Conservation (phyloP, 352 stramenopile genomes). For the Thalassiosira gravida region DNA sequence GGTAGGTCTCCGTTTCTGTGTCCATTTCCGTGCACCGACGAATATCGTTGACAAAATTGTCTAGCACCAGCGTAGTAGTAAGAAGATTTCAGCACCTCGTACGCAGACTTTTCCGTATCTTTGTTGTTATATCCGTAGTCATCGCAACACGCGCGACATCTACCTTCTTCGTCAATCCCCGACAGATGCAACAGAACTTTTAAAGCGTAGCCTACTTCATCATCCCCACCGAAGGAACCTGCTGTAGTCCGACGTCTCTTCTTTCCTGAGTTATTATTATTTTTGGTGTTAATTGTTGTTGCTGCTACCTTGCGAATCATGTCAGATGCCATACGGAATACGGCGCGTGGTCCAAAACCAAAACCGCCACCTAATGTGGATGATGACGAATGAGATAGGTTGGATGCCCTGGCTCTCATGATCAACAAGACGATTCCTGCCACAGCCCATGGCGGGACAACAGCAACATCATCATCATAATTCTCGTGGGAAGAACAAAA, state of each 20-base stretch:
- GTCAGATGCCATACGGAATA: too few relatives aligned
- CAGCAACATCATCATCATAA: neutral
- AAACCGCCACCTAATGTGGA: too few relatives aligned
- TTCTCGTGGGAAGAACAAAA: neutral
- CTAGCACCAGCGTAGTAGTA: conserved; percentile 45
- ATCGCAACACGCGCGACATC: conserved; percentile 32
- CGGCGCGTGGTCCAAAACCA: too few relatives aligned
- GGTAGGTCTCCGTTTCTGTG: conserved; percentile 6
- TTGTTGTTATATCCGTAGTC: conserved; percentile 9
- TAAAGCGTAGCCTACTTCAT: conserved; percentile 42
- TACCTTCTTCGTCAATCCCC: conserved; percentile 17
- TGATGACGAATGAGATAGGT: conserved; percentile 27
- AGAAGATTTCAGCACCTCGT: conserved; percentile 43
- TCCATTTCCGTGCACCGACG: too few relatives aligned
- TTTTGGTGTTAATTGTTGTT: neutral
- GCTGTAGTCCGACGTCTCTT: neutral
- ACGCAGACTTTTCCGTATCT: conserved; percentile 32
- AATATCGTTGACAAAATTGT: conserved; percentile 32
- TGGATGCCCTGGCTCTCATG: conserved; percentile 38
- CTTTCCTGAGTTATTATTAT: neutral
- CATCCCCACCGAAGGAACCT: conserved; percentile 26
- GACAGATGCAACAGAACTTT: conserved; percentile 39
- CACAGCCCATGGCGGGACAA: conserved; percentile 35
- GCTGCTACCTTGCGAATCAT: conserved; percentile 16
- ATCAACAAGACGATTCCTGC: conserved; percentile 49